Percentiles rank a stretch among this genome's conserved stretches.
These are phyloP conservation scores for Lepiota brunneoincarnata DNA, from an alignment of 768 basidiomycete species.

Conservation along the genomic window DNA sequence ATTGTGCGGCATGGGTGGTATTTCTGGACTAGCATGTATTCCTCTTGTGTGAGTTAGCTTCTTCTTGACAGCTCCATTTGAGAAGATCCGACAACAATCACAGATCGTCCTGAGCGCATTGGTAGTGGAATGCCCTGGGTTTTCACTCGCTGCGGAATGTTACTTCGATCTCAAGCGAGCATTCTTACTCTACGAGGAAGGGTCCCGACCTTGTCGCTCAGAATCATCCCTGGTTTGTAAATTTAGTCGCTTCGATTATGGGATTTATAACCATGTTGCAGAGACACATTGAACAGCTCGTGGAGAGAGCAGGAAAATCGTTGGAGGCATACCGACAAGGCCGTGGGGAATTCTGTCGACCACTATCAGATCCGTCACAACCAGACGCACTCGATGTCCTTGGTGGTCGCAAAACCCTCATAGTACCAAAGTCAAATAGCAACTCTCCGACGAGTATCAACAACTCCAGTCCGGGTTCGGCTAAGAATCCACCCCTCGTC, in stretches of 20 bases:
- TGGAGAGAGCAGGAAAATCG: conserved; percentile 9
- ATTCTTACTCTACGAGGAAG: conserved; percentile 39
- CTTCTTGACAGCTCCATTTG: background rate
- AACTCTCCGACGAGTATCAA: conserved; percentile 22
- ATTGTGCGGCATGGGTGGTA: conserved; percentile 38
- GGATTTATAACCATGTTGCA: background rate
- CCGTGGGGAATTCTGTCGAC: background rate
- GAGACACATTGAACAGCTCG: conserved; percentile 10
- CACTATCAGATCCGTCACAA: conserved; percentile 14
- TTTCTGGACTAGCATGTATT: conserved; percentile 51
- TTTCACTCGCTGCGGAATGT: conserved; percentile 37
- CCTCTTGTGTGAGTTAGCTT: conserved; percentile 40
- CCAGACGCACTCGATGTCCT: conserved; percentile 37
- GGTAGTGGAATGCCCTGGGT: conserved; percentile 43
- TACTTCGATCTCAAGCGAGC: conserved; percentile 35
- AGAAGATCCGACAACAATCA: conserved; percentile 18
- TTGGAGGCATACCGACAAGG: conserved; percentile 1
- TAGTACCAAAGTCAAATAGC: conserved; percentile 26
- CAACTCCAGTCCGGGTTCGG: conserved; percentile 2
- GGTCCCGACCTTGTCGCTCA: conserved; percentile 25
- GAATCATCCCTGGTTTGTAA: conserved; percentile 10
- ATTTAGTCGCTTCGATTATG: background rate
- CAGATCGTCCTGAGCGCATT: conserved; percentile 46
- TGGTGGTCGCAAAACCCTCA: conserved; percentile 34
- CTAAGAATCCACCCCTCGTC: conserved; percentile 17